Conservation (phyloP, 345 rosid genomes). For the Moricandia moricandioides region DNA sequence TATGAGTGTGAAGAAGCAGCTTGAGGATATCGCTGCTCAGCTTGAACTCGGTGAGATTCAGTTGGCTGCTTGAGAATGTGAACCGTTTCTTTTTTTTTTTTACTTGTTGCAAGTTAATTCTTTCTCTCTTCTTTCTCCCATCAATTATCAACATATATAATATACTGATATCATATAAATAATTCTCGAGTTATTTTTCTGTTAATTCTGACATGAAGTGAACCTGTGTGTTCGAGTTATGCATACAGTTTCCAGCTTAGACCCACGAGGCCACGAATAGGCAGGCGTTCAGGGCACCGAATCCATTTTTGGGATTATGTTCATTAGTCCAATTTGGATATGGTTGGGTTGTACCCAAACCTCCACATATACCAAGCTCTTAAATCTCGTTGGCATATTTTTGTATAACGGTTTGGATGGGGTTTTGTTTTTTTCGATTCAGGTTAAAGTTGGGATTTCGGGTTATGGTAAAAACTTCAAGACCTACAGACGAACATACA, state of each 20-base stretch:
- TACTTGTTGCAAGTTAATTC: background rate
- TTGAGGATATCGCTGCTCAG: slow-evolving; percentile 81
- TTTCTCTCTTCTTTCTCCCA: background rate
- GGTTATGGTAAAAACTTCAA: too few species aligned
- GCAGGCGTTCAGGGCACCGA: too few species aligned
- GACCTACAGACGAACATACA: too few species aligned
- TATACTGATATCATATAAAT: slow-evolving; percentile 10
- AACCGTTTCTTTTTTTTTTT: background rate
- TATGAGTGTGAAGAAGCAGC: slow-evolving; percentile 94
- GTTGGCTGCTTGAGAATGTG: slow-evolving; percentile 44
- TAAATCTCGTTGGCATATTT: too few species aligned
- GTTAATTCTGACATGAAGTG: background rate
- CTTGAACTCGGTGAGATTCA: slow-evolving; percentile 75
- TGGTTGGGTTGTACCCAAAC: too few species aligned
- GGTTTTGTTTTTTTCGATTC: too few species aligned
- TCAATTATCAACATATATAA: slow-evolving; percentile 5
- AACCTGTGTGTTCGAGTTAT: too few species aligned
- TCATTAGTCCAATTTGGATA: too few species aligned
- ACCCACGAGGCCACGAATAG: background rate
- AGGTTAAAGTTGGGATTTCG: too few species aligned
- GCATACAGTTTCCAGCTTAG: background rate
- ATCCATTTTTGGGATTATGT: too few species aligned
- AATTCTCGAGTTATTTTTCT: slow-evolving; percentile 5
- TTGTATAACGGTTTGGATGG: too few species aligned
- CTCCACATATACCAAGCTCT: too few species aligned